Evolutionary conservation across 2,329 filamentous ascomycete genomes (phyloP), one percentile per base, ranked within the genome.

Genomic region (Sporothrix variecibatus): DNA sequence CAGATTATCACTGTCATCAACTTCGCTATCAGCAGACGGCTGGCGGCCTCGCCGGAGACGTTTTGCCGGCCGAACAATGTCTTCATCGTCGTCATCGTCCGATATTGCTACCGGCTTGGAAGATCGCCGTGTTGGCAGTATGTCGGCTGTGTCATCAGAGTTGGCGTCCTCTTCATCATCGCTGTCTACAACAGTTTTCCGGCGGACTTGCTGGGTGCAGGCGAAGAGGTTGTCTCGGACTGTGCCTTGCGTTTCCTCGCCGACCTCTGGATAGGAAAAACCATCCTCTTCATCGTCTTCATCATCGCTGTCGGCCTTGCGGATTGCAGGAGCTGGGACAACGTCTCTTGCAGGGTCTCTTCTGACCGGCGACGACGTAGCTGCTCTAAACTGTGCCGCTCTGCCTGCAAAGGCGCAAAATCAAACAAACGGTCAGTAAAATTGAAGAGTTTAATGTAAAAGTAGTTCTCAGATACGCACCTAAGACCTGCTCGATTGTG

Each of bases 41-140:
- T 15, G 68, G 8, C 43, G 65, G 12, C 46, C 56, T n/a, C 34
- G 26, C 2, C 74, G 72, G 23, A 72, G 31, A 17, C 75, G 40
- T n/a, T 76, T 76, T 23, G 56, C 51, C 2, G 75, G 75, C 11
- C 75, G 73, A 7, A 76, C 69, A 40, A 71, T 72, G 17, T 74
- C 15, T 8, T 70, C 68, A n/a, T 43, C 49, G 7, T 72, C 58
- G 0, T 68, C 67, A 3, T 69, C 67, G 60, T 72, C 58, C 0
- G 38, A 46, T 46, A 43, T 5, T 20, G 38, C 23, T 28, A 20
- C 40, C 11, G 62, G 38, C 38, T 20, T 67, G 11, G 62, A 46
- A 8, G 23, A 20, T 17, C 20, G 34, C 15, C 60, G 20, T 56
- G 28, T n/a, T 31, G 26, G 53, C 64, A 51, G 28, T 8, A 26